phyloP scores from a whole-genome alignment of 192 early-diverging fungal species.

The Coemansia sp. region DNA sequence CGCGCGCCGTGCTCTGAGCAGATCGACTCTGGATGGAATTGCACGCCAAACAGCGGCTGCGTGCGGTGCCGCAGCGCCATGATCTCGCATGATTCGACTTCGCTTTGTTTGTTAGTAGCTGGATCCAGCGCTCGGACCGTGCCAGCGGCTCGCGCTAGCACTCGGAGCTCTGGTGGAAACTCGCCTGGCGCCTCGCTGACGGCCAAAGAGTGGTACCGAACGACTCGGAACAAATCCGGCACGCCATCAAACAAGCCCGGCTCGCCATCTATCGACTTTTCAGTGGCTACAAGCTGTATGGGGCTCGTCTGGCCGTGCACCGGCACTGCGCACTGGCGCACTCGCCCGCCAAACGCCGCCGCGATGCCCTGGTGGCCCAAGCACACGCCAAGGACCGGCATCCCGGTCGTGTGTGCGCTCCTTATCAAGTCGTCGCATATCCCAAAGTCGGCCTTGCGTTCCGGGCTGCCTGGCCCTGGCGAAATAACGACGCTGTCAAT shows the following conservation, averaged over 20 bases:
- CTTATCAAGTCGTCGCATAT: constrained; percentile 29
- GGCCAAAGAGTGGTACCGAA: constrained; percentile 91
- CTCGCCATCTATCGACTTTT: constrained; percentile 4
- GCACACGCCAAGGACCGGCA: constrained; percentile 91
- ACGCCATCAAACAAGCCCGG: constrained; percentile 25
- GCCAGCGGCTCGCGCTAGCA: constrained; percentile 32
- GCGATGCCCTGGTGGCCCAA: constrained; percentile 94
- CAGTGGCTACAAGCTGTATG: too few species aligned
- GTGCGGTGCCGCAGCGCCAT: constrained; percentile 80
- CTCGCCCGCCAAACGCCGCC: constrained; percentile 63
- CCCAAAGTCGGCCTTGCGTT: constrained; percentile 57
- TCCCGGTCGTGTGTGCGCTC: constrained; percentile 22
- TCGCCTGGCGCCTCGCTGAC: constrained; percentile 52
- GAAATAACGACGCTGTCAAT: constrained; percentile 93
- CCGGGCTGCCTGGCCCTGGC: constrained; percentile 91
- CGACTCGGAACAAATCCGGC: constrained; percentile 70
- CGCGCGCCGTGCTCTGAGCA: constrained; percentile 81
- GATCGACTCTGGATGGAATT: constrained; percentile 97
- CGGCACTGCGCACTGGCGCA: constrained; percentile 67
- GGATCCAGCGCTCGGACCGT: constrained; percentile 9
- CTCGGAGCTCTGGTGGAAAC: constrained; percentile 25
- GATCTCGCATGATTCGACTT: constrained; percentile 48
- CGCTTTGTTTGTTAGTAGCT: too few species aligned
- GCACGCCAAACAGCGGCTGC: constrained; percentile 84
- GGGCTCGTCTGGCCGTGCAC: constrained; percentile 84